Conservation (phyloP, 2,329 filamentous ascomycete genomes). For the Fusarium heterosporum region DNA sequence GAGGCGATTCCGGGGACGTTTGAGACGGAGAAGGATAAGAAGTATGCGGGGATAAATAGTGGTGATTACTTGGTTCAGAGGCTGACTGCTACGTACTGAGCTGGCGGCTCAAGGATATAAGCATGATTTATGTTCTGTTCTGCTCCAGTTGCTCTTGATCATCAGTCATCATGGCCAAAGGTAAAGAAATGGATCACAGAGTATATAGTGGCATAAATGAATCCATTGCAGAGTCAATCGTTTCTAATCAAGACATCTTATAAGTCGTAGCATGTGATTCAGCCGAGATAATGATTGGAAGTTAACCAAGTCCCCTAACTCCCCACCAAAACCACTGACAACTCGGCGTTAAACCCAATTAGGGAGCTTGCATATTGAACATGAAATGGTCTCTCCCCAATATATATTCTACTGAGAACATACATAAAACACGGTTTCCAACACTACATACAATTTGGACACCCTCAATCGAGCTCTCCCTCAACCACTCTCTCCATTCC, state of each 20-base stretch:
- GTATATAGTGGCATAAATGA: no score
- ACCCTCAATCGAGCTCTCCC: not conserved
- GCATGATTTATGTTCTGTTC: no score
- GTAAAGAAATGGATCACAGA: not conserved
- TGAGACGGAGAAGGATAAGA: constrained; percentile 72
- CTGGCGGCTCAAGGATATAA: no score
- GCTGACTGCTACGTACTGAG: constrained; percentile 78
- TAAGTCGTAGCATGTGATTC: not conserved
- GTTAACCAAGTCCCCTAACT: not conserved
- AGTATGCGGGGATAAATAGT: constrained; percentile 81
- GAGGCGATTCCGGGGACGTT: constrained; percentile 86
- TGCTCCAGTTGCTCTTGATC: not conserved
- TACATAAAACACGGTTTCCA: not conserved
- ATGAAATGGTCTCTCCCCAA: constrained; percentile 37
- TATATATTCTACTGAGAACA: constrained; percentile 20
- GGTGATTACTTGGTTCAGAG: constrained; percentile 85
- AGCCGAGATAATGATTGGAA: not conserved
- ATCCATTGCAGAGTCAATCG: no score
- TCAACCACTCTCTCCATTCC: not conserved
- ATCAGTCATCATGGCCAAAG: not conserved
- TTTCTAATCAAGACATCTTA: no score
- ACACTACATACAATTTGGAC: not conserved
- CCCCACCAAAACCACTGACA: constrained; percentile 17
- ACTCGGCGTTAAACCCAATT: constrained; percentile 31
- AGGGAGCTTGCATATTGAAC: constrained; percentile 23